Percentiles rank a stretch among this genome's conserved stretches.
phyloP scores from a whole-genome alignment of 805 yeast species.

The Candida sonorensis region DNA sequence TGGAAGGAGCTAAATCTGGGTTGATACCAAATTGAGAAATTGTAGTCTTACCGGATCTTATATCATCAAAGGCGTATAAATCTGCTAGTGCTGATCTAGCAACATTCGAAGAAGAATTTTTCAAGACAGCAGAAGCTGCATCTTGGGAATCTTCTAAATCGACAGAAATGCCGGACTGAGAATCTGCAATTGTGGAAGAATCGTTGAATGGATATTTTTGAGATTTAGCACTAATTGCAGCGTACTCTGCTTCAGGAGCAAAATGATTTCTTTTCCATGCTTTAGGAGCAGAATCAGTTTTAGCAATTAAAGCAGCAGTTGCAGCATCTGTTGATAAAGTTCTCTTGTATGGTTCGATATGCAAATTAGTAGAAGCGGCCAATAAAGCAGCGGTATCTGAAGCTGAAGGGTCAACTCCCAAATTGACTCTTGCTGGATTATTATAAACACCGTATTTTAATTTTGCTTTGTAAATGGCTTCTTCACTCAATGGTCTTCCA shows the following conservation, averaged over 20 bases:
- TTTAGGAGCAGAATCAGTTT: conserved; percentile 37
- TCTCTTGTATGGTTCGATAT: conserved; percentile 61
- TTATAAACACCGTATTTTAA: conserved; percentile 60
- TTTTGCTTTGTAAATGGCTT: conserved; percentile 70
- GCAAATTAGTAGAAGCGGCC: conserved; percentile 61
- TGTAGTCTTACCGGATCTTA: conserved; percentile 33
- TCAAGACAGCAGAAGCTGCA: conserved; percentile 38
- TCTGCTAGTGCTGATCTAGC: conserved; percentile 34
- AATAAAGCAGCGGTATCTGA: conserved; percentile 72
- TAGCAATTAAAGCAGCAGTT: conserved; percentile 51
- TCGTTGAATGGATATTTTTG: conserved; percentile 25
- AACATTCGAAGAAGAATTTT: conserved; percentile 19
- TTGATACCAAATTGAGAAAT: conserved; percentile 20
- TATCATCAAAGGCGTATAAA: conserved; percentile 36
- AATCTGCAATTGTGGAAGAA: conserved; percentile 14
- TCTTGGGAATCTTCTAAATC: conserved; percentile 30
- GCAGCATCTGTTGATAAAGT: conserved; percentile 56
- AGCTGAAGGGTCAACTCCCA: conserved; percentile 65
- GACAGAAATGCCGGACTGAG: conserved; percentile 3
- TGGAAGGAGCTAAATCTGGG: conserved; percentile 4
- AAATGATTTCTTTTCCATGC: conserved; percentile 41
- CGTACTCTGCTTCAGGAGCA: conserved; percentile 42
- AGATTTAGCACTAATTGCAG: conserved; percentile 32
- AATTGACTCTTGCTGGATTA: conserved; percentile 40
- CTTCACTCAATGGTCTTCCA: conserved; percentile 67